phyloP scores from a whole-genome alignment of 768 basidiomycete species.

The Russula virescens region DNA sequence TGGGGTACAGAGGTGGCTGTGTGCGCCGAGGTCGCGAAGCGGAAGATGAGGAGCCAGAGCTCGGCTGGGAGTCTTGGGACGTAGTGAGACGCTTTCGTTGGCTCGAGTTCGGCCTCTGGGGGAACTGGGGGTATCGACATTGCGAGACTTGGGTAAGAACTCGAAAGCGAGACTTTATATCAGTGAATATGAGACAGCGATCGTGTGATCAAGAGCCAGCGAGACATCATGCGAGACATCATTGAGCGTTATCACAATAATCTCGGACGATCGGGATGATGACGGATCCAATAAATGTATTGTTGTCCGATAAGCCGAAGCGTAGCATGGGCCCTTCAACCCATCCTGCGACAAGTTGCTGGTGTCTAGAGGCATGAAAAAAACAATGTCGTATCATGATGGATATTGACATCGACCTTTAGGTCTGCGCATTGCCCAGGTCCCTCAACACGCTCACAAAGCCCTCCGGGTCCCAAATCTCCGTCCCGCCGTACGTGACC shows the following conservation, averaged over 20 bases:
- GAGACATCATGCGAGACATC: too few relatives aligned
- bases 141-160: too few relatives aligned
- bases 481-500: slow-evolving; percentile 93
- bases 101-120: background rate
- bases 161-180: background rate
- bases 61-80: slow-evolving; percentile 13
- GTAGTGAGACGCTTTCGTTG: background rate
- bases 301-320: too few relatives aligned
- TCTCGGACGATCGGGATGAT: too few relatives aligned
- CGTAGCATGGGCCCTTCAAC: too few relatives aligned
- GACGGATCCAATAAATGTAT: too few relatives aligned
- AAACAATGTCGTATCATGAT: background rate
- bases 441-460: slow-evolving; percentile 71
- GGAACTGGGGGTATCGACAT: background rate
- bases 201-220: background rate
- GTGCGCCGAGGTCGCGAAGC: slow-evolving; percentile 15
- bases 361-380: background rate
- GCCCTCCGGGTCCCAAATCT: slow-evolving; percentile 83
- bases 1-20: background rate
- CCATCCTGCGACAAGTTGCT: background rate
- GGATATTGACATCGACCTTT: background rate
- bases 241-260: too few relatives aligned
- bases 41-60: slow-evolving; percentile 23
- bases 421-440: slow-evolving; percentile 46
- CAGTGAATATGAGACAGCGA: background rate